Evolutionary conservation across 176 grass and related monocot genomes (phyloP).

Genomic region (Sorghum bicolor): Sorghum_bicolor_NCBIv3 NC_012872.2:59310501-59311000

Average conservation of each 20-base stretch:
- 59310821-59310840: background rate
- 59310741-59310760: background rate
- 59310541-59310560: too few species aligned
- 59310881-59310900: slow-evolving; percentile 15
- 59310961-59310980: background rate
- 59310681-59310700: too few species aligned
- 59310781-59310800: background rate
- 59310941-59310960: background rate
- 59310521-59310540: too few species aligned
- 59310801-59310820: background rate
- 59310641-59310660: too few species aligned
- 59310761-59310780: background rate
- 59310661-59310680: too few species aligned
- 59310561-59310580: too few species aligned
- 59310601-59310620: too few species aligned
- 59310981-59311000: background rate
- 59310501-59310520: too few species aligned
- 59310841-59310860: slow-evolving; percentile 19
- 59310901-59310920: slow-evolving; percentile 32
- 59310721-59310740: background rate
- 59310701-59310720: too few species aligned
- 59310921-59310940: background rate
- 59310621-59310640: too few species aligned
- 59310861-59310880: slow-evolving; percentile 16
- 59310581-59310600: too few species aligned